These are phyloP conservation scores for Pascua sp. DNA, from an alignment of 1,284 basidiomycete species.

Conservation along the genomic window DNA sequence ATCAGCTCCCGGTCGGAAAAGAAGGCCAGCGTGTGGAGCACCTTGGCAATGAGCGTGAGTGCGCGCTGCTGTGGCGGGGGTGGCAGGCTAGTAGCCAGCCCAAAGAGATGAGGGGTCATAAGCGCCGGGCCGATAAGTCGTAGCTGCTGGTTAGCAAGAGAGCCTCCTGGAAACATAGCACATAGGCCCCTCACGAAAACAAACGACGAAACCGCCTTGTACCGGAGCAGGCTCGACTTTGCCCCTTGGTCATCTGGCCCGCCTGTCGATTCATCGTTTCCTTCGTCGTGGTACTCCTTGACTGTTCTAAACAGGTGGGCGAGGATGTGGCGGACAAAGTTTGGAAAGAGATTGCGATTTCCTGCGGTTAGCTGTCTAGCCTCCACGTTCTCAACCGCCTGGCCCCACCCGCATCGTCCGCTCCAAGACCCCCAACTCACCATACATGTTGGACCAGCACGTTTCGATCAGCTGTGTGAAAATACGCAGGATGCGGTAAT, in stretches of 20 bases:
- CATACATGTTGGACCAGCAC: slow-evolving; percentile 32
- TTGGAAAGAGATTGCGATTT: slow-evolving; percentile 26
- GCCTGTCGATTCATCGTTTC: slow-evolving; percentile 13
- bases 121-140: slow-evolving; percentile 36
- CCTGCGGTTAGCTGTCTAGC: too few species aligned
- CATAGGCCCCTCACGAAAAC: slow-evolving; percentile 18
- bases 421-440: not conserved
- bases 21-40: slow-evolving; percentile 36
- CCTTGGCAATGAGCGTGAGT: slow-evolving; percentile 29
- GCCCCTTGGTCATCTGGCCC: not conserved
- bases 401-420: too few species aligned
- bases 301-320: slow-evolving; percentile 25
- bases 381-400: too few species aligned
- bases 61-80: slow-evolving; percentile 18
- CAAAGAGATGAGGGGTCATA: slow-evolving; percentile 35
- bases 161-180: slow-evolving; percentile 3
- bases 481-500: slow-evolving; percentile 3
- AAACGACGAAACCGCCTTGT: slow-evolving; percentile 38
- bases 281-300: slow-evolving; percentile 23
- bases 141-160: slow-evolving; percentile 15
- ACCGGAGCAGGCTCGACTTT: slow-evolving; percentile 12
- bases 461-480: slow-evolving; percentile 16
- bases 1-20: slow-evolving; percentile 24
- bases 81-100: slow-evolving; percentile 24
- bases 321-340: slow-evolving; percentile 26